Percentiles rank a stretch among this genome's conserved stretches.
Evolutionary conservation across 2,329 filamentous ascomycete genomes (phyloP).

Genomic region (Alternaria burnsii): DNA sequence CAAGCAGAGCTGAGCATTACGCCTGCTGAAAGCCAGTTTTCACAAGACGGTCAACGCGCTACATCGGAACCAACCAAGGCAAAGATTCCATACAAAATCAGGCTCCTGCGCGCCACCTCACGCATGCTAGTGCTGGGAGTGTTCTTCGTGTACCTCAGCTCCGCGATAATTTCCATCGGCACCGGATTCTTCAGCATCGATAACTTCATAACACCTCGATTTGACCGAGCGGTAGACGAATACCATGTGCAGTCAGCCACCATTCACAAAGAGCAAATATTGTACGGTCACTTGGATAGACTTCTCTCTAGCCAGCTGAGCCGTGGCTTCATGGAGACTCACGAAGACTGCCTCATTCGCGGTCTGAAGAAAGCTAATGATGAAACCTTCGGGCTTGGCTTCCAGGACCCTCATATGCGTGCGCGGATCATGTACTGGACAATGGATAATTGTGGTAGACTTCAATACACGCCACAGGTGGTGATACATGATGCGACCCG

Average conservation of each 20-base stretch:
- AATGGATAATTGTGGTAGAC: slow-evolving; percentile 29
- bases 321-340: slow-evolving; percentile 27
- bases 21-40: background rate
- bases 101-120: slow-evolving; percentile 6
- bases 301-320: slow-evolving; percentile 18
- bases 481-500: slow-evolving; percentile 3
- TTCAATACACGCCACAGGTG: slow-evolving; percentile 29
- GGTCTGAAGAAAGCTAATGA: slow-evolving; percentile 24
- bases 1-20: background rate
- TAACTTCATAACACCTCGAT: slow-evolving; percentile 8
- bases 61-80: background rate
- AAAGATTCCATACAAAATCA: background rate
- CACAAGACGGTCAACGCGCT: background rate
- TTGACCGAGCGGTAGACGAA: slow-evolving; percentile 14
- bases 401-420: slow-evolving; percentile 24
- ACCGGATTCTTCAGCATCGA: slow-evolving; percentile 10
- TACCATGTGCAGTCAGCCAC: background rate
- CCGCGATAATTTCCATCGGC: slow-evolving; percentile 13
- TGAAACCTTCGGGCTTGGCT: slow-evolving; percentile 18
- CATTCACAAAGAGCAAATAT: slow-evolving; percentile 9
- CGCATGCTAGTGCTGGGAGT: slow-evolving; percentile 14
- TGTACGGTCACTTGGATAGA: slow-evolving; percentile 15
- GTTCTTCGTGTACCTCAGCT: slow-evolving; percentile 17
- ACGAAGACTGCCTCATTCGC: slow-evolving; percentile 38
- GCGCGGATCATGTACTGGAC: slow-evolving; percentile 33